Base-by-base conservation (phyloP, 2,329 filamentous ascomycete species). In the Cladosporium sphaerospermum region DNA sequence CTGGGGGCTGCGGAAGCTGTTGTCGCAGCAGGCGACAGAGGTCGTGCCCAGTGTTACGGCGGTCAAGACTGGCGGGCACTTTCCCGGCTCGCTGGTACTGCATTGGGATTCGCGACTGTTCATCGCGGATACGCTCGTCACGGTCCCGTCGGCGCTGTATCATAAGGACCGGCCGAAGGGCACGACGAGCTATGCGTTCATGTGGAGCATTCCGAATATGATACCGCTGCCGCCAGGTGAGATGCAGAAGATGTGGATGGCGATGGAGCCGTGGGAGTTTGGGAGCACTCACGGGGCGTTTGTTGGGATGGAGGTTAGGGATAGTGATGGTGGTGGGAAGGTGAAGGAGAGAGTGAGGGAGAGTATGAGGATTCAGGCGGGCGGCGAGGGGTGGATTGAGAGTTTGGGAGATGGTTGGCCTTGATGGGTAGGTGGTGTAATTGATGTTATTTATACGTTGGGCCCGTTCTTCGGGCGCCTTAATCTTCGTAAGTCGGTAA, bases 51-150 rank as follows among this genome's bases (percentile, higher is more conserved):
- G 79, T 0, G 75, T 84, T 3, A 78, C 73, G 32, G 81, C 80
- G 0, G 74, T 92, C 48, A 88, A 89, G 67, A 75, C 85, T 0
- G 87, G 88, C 0, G 89, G 89, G 0, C 88, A 95, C 71, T 93
- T 93, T 62, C 84, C 85, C 0, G 89, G 89, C 0, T 88, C 83
- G 58, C 70, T 86, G 55, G 81, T 89, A 3, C 64, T 88, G 56
- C 76, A 85, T 19, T 87, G 80, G 31, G 34, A 19, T 33, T 28
- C 37, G 1, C 45, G 39, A 10, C 69, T 93, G n/a, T 77, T 92
- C 55, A 78, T 90, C 54, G 88, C 88, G 5, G 89, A 95, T 69
- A 89, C 86, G 3, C 77, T 93, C 45, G 76, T 88, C 58, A 86
- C 83, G 19, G 85, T 86, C 3, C 85, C 86, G 0, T 68, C 64